Evolutionary conservation across 495 filamentous ascomycete genomes (phyloP), one percentile per base, ranked within the genome.

Genomic region (Neurospora sp.): DNA sequence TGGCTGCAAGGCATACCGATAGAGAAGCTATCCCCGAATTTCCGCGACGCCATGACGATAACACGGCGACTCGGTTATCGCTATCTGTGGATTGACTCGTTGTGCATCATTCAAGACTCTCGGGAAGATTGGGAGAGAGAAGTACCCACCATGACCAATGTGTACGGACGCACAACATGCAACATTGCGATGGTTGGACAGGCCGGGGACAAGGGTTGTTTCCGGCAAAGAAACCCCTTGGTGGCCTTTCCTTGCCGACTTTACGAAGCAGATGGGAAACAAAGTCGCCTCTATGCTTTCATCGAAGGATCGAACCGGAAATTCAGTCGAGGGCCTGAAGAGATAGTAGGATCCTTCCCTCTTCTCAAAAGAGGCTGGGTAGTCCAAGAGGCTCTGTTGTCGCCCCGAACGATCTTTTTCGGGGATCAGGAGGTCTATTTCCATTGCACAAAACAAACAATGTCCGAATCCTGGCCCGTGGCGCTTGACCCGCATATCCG

Each of bases 81-180:
- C 2, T 79, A 78, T 47, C 39, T 78, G 7, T 79, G 76, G 76
- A 69, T 79, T 18, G 77, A 79, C 42, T 45, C 70, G 10, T 72
- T 75, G 18, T 80, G 78, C 71, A 78, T 80, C 68, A 35, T 77
- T 39, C 78, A 78, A 69, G 40, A 68, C 53, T 65, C 53, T 65
- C 53, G 27, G 12, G 53, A 35, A 35, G 53, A 65, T 35, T 65
- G 27, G 37, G 37, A 65, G 53, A 14, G 53, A 65, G 53, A 65
- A 65, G 53, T 65, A 4, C 53, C 27, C 6, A 65, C 53, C 27
- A 65, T 65, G 53, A 65, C 53, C 53, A 65, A 65, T 31, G 53
- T 65, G 7, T 65, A 65, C 27, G 53, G 53, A 7, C 53, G 31
- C 53, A 35, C 53, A 8, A 35, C 53, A 35, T 65, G 53, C 53